A percentile compares a stretch with the other conserved stretches of the same genome.
phyloP scores from a whole-genome alignment of 1,284 basidiomycete genomes.

The Cryptococcus depauperatus region DNA sequence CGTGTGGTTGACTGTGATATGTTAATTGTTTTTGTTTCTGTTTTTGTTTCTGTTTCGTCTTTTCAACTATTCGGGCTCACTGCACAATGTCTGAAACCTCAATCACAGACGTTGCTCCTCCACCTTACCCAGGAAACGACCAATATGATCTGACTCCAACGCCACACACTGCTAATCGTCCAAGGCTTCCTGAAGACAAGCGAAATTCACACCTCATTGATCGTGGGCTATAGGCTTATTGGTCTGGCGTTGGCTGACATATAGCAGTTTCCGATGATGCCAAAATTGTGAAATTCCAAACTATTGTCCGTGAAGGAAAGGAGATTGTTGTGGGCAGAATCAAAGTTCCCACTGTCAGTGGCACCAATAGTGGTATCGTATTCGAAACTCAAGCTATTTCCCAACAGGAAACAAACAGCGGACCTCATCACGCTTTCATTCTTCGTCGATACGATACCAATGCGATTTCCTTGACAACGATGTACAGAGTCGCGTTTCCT shows the following conservation, averaged over 20 bases:
- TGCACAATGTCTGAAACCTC: constrained; percentile 7
- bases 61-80: constrained; percentile 1
- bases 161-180: constrained; percentile 36
- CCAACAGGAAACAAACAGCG: constrained; percentile 51
- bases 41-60: background rate
- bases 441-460: constrained; percentile 92
- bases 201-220: constrained; percentile 28
- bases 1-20: no score
- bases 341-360: constrained; percentile 80
- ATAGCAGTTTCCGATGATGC: constrained; percentile 38
- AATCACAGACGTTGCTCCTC: constrained; percentile 27
- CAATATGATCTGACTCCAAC: constrained; percentile 30
- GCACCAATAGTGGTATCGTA: no score
- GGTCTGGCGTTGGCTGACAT: background rate
- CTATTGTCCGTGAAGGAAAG: constrained; percentile 67
- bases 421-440: constrained; percentile 69
- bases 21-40: background rate
- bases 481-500: constrained; percentile 96
- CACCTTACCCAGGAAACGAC: constrained; percentile 30
- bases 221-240: constrained; percentile 16
- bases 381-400: constrained; percentile 69
- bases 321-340: constrained; percentile 84
- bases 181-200: constrained; percentile 32
- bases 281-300: constrained; percentile 66
- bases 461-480: constrained; percentile 89